Evolutionary conservation across 176 grass and related monocot genomes (phyloP).

Genomic region (Aegilops longissima): DNA sequence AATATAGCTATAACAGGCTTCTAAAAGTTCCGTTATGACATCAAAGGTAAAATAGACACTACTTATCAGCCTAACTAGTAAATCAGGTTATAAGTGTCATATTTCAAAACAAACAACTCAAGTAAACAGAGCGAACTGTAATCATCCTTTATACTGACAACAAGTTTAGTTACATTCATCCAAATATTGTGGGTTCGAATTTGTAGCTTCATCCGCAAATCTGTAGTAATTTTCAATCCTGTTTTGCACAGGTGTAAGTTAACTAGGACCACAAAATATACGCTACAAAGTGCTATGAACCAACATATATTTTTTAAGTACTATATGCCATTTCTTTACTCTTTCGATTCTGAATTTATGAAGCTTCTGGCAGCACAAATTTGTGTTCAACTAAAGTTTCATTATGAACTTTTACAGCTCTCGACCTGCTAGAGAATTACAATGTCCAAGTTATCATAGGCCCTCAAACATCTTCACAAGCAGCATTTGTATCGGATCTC

Average conservation of each 20-base stretch:
- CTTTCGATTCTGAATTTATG: background rate
- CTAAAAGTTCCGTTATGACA: no score
- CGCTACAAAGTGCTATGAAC: background rate
- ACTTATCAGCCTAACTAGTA: background rate
- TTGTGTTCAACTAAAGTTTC: background rate
- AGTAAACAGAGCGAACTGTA: background rate
- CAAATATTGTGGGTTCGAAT: background rate
- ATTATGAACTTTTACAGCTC: constrained; percentile 22
- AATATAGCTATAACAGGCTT: no score
- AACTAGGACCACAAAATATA: background rate
- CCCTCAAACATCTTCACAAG: constrained; percentile 56
- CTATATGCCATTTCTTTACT: background rate
- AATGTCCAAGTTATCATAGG: constrained; percentile 48
- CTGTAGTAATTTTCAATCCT: background rate
- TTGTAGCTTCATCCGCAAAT: background rate
- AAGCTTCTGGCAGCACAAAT: background rate
- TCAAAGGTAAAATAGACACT: no score
- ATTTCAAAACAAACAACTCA: background rate
- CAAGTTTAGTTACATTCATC: background rate
- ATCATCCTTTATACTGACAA: background rate
- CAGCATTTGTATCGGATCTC: constrained; percentile 40
- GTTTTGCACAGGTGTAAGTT: background rate
- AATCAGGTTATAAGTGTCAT: background rate
- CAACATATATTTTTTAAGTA: background rate
- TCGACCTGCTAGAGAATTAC: constrained; percentile 46